Conservation (phyloP, 2,329 filamentous ascomycete species). For the Westerdykella ornata region DNA sequence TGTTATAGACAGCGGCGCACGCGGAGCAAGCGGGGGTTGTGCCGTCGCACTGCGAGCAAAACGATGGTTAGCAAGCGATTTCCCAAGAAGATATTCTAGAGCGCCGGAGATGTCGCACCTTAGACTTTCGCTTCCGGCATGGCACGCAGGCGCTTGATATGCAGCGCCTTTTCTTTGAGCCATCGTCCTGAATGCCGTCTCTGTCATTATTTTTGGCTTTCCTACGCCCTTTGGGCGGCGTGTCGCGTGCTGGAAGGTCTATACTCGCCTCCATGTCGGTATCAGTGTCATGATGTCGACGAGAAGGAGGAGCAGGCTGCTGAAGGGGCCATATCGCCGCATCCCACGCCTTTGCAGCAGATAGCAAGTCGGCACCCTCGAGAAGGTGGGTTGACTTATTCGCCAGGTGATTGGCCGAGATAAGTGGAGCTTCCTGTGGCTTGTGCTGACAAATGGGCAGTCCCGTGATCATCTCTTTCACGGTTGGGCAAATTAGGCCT, state of each 20-base stretch:
- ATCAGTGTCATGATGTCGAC: background rate
- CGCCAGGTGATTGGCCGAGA: background rate
- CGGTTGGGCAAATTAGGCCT: no score
- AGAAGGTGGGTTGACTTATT: background rate
- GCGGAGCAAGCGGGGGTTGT: conserved; percentile 87
- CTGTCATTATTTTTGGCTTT: conserved; percentile 31
- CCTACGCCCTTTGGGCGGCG: conserved; percentile 28
- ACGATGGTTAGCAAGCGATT: conserved; percentile 9
- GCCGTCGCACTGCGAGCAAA: conserved; percentile 64
- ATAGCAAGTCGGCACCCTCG: background rate
- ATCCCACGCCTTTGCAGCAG: background rate
- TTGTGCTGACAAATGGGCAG: no score
- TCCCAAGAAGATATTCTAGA: conserved; percentile 6
- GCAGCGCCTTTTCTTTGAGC: conserved; percentile 40
- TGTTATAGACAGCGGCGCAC: conserved; percentile 89
- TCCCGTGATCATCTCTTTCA: no score
- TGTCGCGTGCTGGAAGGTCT: conserved; percentile 8
- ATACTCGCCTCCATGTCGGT: background rate
- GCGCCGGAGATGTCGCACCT: conserved; percentile 26
- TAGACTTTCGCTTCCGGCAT: conserved; percentile 38
- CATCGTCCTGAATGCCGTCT: conserved; percentile 27
- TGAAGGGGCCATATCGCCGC: background rate
- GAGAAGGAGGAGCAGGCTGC: background rate
- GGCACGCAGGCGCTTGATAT: conserved; percentile 38
- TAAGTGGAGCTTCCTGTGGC: no score